Conservation (phyloP, 1,139 yeast species). For the Yarrowia galli region DNA sequence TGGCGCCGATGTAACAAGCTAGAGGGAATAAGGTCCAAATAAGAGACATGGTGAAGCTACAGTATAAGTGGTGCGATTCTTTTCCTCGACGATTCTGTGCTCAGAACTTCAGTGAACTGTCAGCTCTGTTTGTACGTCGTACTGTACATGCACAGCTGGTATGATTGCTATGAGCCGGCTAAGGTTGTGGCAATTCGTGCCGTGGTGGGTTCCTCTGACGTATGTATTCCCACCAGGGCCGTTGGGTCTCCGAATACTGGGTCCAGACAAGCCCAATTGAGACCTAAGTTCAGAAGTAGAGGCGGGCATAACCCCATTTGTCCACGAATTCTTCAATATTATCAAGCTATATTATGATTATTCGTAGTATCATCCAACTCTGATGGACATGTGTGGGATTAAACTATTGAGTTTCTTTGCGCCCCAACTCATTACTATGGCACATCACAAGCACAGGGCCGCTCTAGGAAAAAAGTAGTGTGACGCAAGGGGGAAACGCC, state of each 20-base stretch:
- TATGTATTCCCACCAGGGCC: not conserved
- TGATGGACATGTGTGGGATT: not conserved
- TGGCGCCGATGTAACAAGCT: not conserved
- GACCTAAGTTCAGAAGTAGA: not conserved
- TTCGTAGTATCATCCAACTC: not conserved
- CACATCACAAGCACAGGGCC: slow-evolving; percentile 3
- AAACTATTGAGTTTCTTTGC: slow-evolving; percentile 10
- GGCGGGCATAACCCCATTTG: not conserved
- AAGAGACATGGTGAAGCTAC: no score
- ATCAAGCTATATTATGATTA: not conserved
- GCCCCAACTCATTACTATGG: slow-evolving; percentile 17
- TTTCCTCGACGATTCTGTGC: not conserved
- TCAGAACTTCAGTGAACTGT: not conserved
- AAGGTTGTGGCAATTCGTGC: slow-evolving; percentile 2
- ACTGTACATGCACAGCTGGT: not conserved
- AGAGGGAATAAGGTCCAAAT: not conserved
- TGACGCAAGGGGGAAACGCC: slow-evolving; percentile 33
- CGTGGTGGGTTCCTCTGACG: slow-evolving; percentile 14
- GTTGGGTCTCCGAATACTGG: not conserved
- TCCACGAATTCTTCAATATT: not conserved
- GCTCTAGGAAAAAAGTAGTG: slow-evolving; percentile 30
- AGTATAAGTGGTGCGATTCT: no score
- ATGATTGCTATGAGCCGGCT: slow-evolving; percentile 8
- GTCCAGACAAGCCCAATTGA: not conserved
- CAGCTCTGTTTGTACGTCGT: not conserved